Conservation (phyloP, 345 rosid genomes). For the Citrus hindsii region DNA sequence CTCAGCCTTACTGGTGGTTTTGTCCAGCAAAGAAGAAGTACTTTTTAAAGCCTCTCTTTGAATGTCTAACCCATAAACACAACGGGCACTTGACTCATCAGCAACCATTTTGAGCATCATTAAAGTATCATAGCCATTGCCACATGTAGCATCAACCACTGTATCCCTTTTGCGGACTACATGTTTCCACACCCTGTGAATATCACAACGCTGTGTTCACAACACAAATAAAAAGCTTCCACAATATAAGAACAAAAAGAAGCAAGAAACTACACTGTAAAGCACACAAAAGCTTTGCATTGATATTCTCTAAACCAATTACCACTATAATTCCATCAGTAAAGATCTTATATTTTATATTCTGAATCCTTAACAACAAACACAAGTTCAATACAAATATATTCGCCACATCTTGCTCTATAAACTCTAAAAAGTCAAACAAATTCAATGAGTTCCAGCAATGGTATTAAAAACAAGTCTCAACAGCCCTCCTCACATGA, state of each 20-base stretch:
- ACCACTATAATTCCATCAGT: background rate
- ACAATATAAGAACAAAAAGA: background rate
- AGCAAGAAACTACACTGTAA: background rate
- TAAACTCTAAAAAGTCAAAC: background rate
- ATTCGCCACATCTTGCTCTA: background rate
- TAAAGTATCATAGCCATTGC: constrained; percentile 82
- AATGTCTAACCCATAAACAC: constrained; percentile 81
- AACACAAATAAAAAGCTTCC: background rate
- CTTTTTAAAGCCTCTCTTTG: constrained; percentile 60
- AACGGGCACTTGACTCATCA: constrained; percentile 50
- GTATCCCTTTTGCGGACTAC: constrained; percentile 67
- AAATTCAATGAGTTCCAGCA: background rate
- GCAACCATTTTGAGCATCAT: constrained; percentile 70
- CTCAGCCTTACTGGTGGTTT: constrained; percentile 47
- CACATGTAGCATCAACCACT: constrained; percentile 87
- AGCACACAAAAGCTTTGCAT: background rate
- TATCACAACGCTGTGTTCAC: background rate
- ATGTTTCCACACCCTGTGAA: constrained; percentile 69
- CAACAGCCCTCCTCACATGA: no score
- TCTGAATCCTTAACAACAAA: background rate
- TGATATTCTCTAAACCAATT: background rate
- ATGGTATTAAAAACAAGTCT: background rate
- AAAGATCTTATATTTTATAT: background rate
- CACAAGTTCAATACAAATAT: background rate
- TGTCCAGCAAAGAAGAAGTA: constrained; percentile 52